These are phyloP conservation scores for Macaranga tanarius DNA, from an alignment of 441 rosid species.

Conservation along the genomic window DNA sequence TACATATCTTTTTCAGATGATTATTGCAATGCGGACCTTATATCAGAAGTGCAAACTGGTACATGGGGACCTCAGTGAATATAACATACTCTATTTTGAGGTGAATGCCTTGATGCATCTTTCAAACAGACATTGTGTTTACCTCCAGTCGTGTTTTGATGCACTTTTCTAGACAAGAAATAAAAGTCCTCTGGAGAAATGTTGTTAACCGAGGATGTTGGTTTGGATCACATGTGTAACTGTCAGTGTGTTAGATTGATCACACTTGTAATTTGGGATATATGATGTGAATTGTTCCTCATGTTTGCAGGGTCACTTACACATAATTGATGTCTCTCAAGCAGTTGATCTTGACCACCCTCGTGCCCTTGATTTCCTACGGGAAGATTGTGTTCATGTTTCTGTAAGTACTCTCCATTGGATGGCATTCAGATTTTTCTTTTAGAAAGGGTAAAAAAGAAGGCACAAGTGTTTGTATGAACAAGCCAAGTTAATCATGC, in stretches of 20 bases:
- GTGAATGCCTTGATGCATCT: conserved; percentile 35
- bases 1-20: conserved; percentile 45
- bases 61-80: conserved; percentile 97
- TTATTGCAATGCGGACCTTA: conserved; percentile 68
- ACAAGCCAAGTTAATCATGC: conserved; percentile 5
- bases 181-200: neutral
- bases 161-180: neutral
- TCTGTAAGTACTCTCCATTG: conserved; percentile 51
- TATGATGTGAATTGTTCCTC: conserved; percentile 11
- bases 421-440: neutral
- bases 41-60: conserved; percentile 96
- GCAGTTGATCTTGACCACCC: conserved; percentile 97
- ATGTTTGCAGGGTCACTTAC: conserved; percentile 72
- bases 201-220: neutral
- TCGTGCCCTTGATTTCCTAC: conserved; percentile 77
- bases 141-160: neutral
- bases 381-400: conserved; percentile 90
- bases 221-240: neutral
- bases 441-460: neutral
- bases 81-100: conserved; percentile 89
- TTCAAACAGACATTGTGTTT: neutral
- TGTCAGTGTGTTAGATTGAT: neutral
- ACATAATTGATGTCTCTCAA: conserved; percentile 92
- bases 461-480: conserved; percentile 1
- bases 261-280: neutral